A percentile compares a stretch with the other conserved stretches of the same genome.
These are phyloP conservation scores for Protea cynaroides DNA, from an alignment of 164 flowering plant genomes.

Conservation along the genomic window DNA sequence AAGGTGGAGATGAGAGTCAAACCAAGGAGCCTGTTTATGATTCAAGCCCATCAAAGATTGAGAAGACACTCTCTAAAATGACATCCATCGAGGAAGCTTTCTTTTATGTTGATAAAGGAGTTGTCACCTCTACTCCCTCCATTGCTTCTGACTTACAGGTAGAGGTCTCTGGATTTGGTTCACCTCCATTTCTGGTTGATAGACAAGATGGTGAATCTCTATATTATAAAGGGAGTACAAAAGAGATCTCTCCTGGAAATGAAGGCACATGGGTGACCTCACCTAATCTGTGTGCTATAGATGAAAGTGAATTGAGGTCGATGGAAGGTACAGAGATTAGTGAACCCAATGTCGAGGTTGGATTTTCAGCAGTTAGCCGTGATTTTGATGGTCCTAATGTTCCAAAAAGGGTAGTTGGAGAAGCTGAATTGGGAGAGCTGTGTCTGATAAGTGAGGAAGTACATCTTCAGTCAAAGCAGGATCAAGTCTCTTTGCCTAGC, in stretches of 20 bases:
- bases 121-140: slow-evolving; percentile 25
- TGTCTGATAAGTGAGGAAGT: too few relatives aligned
- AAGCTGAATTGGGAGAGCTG: neutral
- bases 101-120: slow-evolving; percentile 10
- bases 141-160: slow-evolving; percentile 29
- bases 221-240: neutral
- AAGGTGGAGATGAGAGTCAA: slow-evolving; percentile 26
- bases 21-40: slow-evolving; percentile 66
- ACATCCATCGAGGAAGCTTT: slow-evolving; percentile 13
- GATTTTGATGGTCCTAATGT: slow-evolving; percentile 1
- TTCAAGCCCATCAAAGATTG: slow-evolving; percentile 44
- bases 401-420: slow-evolving; percentile 11
- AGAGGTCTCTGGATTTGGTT: slow-evolving; percentile 26
- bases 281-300: slow-evolving; percentile 10
- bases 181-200: slow-evolving; percentile 17
- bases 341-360: slow-evolving; percentile 11
- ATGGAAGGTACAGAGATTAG: slow-evolving; percentile 13
- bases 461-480: slow-evolving; percentile 4
- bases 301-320: slow-evolving; percentile 25
- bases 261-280: slow-evolving; percentile 16
- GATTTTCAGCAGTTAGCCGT: slow-evolving; percentile 6
- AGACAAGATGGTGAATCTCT: slow-evolving; percentile 16
- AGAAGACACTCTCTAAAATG: slow-evolving; percentile 27
- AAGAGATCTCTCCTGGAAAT: slow-evolving; percentile 12
- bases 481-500: slow-evolving; percentile 11